Conservation (phyloP, 164 flowering plant species). For the Warburgia ugandensis region DNA sequence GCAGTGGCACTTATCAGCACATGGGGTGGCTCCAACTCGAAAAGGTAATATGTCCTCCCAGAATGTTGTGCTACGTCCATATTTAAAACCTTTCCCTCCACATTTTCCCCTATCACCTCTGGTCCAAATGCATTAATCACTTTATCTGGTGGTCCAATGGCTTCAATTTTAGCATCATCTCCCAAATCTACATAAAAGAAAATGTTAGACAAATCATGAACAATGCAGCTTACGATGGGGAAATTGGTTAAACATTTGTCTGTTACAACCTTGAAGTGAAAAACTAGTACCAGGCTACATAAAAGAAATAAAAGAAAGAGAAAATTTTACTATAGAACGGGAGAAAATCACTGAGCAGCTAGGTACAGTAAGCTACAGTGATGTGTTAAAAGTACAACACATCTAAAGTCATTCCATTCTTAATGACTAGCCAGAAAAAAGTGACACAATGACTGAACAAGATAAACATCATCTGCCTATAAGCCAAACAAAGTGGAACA, state of each 20-base stretch:
- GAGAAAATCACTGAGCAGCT: too few relatives aligned
- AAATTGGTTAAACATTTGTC: not conserved
- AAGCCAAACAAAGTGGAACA: too few relatives aligned
- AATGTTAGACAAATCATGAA: not conserved
- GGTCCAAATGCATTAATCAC: constrained; percentile 96
- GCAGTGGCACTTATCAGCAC: constrained; percentile 90
- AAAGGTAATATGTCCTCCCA: constrained; percentile 83
- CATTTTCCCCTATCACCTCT: constrained; percentile 88
- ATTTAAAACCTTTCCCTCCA: constrained; percentile 51
- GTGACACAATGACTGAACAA: too few relatives aligned
- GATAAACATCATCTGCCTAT: too few relatives aligned
- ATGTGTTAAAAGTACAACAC: too few relatives aligned
- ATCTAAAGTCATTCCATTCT: too few relatives aligned
- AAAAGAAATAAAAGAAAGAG: not conserved
- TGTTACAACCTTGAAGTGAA: not conserved
- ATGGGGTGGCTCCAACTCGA: constrained; percentile 91
- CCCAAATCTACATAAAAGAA: constrained; percentile 47
- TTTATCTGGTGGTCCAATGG: constrained; percentile 77
- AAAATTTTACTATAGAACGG: too few relatives aligned
- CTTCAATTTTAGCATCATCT: constrained; percentile 58
- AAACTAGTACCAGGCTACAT: not conserved
- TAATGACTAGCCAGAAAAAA: too few relatives aligned
- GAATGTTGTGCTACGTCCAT: constrained; percentile 27
- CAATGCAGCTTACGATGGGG: not conserved
- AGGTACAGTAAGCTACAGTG: too few relatives aligned